Evolutionary conservation across 2,329 filamentous ascomycete genomes (phyloP), one percentile per base, ranked within the genome.

Genomic region (Zymoseptoria ardabiliae): DNA sequence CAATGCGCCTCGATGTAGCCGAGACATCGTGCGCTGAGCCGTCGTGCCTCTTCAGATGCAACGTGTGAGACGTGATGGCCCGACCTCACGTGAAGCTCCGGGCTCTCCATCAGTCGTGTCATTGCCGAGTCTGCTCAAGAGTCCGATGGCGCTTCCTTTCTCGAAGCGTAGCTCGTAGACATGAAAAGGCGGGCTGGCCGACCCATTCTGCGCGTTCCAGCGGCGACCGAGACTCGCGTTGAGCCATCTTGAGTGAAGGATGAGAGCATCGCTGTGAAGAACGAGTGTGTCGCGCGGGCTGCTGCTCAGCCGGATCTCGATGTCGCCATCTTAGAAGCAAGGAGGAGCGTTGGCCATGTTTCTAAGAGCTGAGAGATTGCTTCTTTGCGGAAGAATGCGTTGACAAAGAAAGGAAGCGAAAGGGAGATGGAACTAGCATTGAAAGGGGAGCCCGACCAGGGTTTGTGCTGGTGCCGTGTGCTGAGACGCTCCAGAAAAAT

Each of bases 241-340:
- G 58, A 62, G 60, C 57, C 57, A 62, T 30, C 28, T 22, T n/a
- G 54, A 60, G 53, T 62, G 60, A 8, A 59, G 55, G 5, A 54
- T 51, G 9, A 62, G 55, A 22, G 57, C 54, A n/a, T 56, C 30
- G 41, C 60, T 59, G 30, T 59, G 60, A 13, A 62, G 54, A 17
- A 58, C 22, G 23, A 57, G 3, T 21, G 35, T 62, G 25, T 55
- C 57, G 21, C 28, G 13, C 10, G 19, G 1, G 17, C 41, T 45
- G 53, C 53, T 48, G 17, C 20, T 53, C 25, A 55, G 54, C 52
- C 19, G 50, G 9, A 61, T 56, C 57, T 61, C 55, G 23, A 60
- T 55, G 19, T 62, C 49, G 28, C 58, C 54, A 45, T 59, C 60
- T 21, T 49, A 49, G 54, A 54, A 59, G 13, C n/a, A 23, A 17